Evolutionary conservation across 1,284 basidiomycete species (phyloP), one percentile per base, ranked within the genome.

Genomic region (Malassezia caprae): DNA sequence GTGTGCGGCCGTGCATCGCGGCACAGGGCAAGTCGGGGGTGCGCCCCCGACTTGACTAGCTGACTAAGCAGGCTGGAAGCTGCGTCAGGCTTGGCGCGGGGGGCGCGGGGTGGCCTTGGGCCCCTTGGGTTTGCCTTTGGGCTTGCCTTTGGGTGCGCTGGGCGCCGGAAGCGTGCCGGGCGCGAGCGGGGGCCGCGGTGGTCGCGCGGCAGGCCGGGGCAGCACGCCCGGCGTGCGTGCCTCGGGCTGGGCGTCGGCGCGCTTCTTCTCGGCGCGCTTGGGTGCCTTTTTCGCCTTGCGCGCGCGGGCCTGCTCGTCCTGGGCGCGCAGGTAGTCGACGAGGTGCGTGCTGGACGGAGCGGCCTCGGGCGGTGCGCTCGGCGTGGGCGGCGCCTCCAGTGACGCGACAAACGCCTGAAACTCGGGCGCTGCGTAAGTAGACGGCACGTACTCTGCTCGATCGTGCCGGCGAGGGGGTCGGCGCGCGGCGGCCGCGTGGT

Each of bases 41-140:
- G n/a, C n/a, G n/a, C n/a, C n/a, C n/a, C n/a, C n/a, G n/a, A n/a
- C n/a, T n/a, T 26, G 37, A 8, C 37, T 23, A 8, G 37, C 13
- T 45, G 44, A 45, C 44, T 45, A 45, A 45, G 13, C 44, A 45
- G n/a, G n/a, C n/a, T n/a, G n/a, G n/a, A n/a, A n/a, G n/a, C n/a
- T n/a, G n/a, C n/a, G n/a, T n/a, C n/a, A n/a, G n/a, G 32, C 32
- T 11, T 4, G 32, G 4, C 4, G 32, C 34, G 34, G 13, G 8
- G n/a, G 34, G 8, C 15, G n/a, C n/a, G 34, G 34, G 3, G 34
- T n/a, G 15, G n/a, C n/a, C n/a, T n/a, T n/a, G n/a, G 34, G 11
- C 34, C 15, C 11, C 15, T 19, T 8, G 34, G 17, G 15, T 4
- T 8, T 8, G 34, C 15, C 34, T 15, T 19, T 35, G 7, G 34